phyloP scores from a whole-genome alignment of 306 rosid genomes.

The Geum urbanum region DNA sequence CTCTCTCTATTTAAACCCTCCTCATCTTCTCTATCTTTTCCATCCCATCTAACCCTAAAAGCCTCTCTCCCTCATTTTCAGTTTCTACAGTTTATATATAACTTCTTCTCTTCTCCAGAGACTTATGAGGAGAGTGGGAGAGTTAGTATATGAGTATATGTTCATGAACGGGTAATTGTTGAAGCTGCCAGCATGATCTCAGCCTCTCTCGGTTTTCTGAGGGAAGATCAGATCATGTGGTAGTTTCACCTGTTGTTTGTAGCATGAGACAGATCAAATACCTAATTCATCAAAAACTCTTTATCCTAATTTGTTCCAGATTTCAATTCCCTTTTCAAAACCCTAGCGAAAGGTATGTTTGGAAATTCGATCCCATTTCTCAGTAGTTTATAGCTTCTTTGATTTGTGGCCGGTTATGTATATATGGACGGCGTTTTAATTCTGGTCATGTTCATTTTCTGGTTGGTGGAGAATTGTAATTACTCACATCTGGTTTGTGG shows the following conservation, averaged over 20 bases:
- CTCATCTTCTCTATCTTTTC: conserved; percentile 34
- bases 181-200: conserved; percentile 99
- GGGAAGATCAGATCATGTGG: conserved; percentile 97
- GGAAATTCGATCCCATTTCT: not conserved
- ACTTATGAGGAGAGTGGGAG: not conserved
- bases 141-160: not conserved
- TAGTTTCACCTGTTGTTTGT: conserved; percentile 95
- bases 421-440: not conserved
- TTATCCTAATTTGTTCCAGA: not conserved
- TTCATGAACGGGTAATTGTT: conserved; percentile 62
- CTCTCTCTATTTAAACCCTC: conserved; percentile 45
- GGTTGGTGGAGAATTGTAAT: not conserved
- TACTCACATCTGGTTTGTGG: not conserved
- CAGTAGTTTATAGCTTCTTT: not conserved
- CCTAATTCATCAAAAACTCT: conserved; percentile 19
- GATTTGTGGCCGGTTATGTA: not conserved
- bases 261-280: conserved; percentile 35
- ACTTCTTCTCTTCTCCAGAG: not conserved
- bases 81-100: not conserved
- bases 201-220: conserved; percentile 50
- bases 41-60: conserved; percentile 22
- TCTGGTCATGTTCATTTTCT: not conserved
- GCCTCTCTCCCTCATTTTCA: not conserved
- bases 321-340: conserved; percentile 2
- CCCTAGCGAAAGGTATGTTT: not conserved